Evolutionary conservation across 495 filamentous ascomycete genomes (phyloP), one percentile per base, ranked within the genome.

Genomic region (Ramalina peruviana): DNA sequence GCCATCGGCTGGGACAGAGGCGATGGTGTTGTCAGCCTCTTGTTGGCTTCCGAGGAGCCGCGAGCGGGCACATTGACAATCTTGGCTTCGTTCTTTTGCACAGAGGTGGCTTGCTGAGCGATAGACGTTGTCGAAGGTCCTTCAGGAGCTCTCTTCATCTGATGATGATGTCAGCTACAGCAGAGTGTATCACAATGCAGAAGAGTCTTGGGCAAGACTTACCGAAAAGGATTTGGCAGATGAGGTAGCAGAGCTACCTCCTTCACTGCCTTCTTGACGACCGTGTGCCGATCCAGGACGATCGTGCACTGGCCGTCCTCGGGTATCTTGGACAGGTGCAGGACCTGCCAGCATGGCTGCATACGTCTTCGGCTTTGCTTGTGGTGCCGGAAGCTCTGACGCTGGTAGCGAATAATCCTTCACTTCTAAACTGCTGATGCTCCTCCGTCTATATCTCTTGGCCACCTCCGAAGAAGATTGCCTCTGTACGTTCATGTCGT

Each of bases 1-100:
- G 73, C 73, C 48, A 84, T 72, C 52, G 89, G 88, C 64, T 87
- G 83, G 1, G 92, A 96, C 33, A 96, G 73, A 23, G 92, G 90
- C 30, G 93, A 96, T 1, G 88, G 86, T 60, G 77, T 86, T 57
- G 68, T 72, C 38, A 76, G 63, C 62, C 86, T 81, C 66, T 88
- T 86, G 49, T 62, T 73, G 46, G 78, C 69, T 67, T 93, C 85
- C 48, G 85, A 86, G 19, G 80, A 80, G 50, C 71, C 78, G 60
- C 83, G 72, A 42, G 82, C 73, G 41, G 81, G 81, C 20, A 86
- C 75, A 56, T 71, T 81, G 53, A 84, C 72, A 45, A 66, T 64
- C 58, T 74, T 78, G 26, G 74, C 64, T 62, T 79, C 71, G 58
- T 80, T 59, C 62, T 71, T 66, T 43, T 63, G 52, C 50, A 55